These are phyloP conservation scores for Blastobotrys petasosporus DNA, from an alignment of 1,139 yeast genomes.

Conservation along the genomic window DNA sequence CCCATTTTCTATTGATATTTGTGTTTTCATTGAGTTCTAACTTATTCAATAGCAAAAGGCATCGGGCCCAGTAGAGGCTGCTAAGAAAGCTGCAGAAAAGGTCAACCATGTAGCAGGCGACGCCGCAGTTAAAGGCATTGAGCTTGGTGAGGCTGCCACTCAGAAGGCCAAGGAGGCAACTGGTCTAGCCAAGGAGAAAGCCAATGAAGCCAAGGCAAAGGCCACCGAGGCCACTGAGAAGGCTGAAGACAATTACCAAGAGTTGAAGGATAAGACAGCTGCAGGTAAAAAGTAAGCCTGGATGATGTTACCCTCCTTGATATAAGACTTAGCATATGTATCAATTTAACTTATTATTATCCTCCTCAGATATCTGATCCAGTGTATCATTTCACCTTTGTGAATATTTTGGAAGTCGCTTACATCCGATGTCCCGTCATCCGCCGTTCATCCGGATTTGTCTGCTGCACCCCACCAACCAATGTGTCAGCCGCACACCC, in stretches of 20 bases:
- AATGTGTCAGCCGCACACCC: too few species aligned
- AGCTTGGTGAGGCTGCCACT: conserved; percentile 17
- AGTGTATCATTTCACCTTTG: too few species aligned
- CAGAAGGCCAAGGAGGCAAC: conserved; percentile 14
- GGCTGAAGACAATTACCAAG: neutral
- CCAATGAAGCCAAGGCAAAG: conserved; percentile 5
- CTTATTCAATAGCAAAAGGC: too few species aligned
- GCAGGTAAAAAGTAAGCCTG: neutral
- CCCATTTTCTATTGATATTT: neutral
- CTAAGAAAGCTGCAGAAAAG: conserved; percentile 17
- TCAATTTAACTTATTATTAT: too few species aligned
- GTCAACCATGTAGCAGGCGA: conserved; percentile 18
- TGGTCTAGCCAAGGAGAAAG: conserved; percentile 6
- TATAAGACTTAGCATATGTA: too few species aligned
- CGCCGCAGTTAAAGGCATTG: conserved; percentile 18
- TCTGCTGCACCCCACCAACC: too few species aligned
- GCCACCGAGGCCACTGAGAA: neutral
- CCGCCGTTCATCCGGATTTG: too few species aligned
- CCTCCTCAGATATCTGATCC: too few species aligned
- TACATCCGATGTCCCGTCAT: too few species aligned
- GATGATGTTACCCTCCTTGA: too few species aligned
- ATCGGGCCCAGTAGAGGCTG: conserved; percentile 10
- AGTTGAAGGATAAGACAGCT: neutral
- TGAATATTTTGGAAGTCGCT: too few species aligned
- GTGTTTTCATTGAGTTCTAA: neutral